Conservation (phyloP, 2,329 filamentous ascomycete species). For the Colletotrichum liriopes region DNA sequence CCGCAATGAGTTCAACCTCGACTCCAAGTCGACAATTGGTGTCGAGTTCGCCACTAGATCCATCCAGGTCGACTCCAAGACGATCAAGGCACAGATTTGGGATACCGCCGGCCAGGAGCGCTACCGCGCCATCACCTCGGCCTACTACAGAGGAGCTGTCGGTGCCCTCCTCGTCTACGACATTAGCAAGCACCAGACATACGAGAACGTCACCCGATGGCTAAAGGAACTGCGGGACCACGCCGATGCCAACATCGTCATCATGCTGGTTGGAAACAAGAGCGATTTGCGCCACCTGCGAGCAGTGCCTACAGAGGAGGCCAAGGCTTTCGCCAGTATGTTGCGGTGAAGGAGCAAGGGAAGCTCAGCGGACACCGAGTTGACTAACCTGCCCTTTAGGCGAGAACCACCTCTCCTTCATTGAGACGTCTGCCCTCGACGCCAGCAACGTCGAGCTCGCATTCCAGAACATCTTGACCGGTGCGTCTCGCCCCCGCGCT, state of each 20-base stretch:
- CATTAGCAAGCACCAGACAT: conserved; percentile 99
- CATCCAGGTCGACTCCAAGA: conserved; percentile 99
- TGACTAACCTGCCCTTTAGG: conserved; percentile 65
- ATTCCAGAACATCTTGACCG: conserved; percentile 99
- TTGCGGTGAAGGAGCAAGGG: conserved; percentile 40
- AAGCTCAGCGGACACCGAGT: conserved; percentile 10
- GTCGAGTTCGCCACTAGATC: conserved; percentile 99
- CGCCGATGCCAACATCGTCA: conserved; percentile 98
- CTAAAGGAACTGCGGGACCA: conserved; percentile 98
- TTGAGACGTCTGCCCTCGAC: conserved; percentile 98
- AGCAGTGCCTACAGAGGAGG: conserved; percentile 97
- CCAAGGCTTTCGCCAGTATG: conserved; percentile 96
- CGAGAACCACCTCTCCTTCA: conserved; percentile 98
- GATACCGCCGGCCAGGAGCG: conserved; percentile 99
- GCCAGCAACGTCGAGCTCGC: conserved; percentile 99
- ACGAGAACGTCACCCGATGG: conserved; percentile 99
- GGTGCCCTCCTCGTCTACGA: conserved; percentile 98
- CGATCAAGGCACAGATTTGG: conserved; percentile 99
- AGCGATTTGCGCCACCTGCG: conserved; percentile 99
- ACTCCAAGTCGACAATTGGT: conserved; percentile 99
- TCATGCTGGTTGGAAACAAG: conserved; percentile 99
- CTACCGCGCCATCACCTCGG: conserved; percentile 98
- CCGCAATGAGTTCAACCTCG: conserved; percentile 99
- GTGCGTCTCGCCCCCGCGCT: conserved; percentile 66
- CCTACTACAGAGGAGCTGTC: conserved; percentile 98